Conservation (phyloP, 2,329 filamentous ascomycete genomes). For the Cercospora sp. region DNA sequence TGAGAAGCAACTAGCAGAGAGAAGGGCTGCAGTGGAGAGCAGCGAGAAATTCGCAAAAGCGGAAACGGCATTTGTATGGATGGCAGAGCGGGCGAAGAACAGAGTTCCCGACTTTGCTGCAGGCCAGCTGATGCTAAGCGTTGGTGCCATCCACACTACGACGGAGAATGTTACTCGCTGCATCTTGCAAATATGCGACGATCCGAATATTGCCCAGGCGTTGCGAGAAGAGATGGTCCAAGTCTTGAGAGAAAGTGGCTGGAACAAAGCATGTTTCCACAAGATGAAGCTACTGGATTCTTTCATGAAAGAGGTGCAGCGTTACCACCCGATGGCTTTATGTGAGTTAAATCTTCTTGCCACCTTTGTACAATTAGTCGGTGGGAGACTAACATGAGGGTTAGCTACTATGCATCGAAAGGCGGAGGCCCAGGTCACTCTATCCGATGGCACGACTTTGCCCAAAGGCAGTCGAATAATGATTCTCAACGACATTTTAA, state of each 20-base stretch:
- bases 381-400: not conserved
- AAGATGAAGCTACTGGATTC: slow-evolving; percentile 35
- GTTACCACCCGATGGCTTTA: slow-evolving; percentile 20
- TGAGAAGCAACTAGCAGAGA: not conserved
- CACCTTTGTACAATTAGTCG: not conserved
- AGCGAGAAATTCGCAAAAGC: not conserved
- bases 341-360: not conserved
- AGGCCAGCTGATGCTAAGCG: slow-evolving; percentile 12
- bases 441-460: not conserved
- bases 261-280: slow-evolving; percentile 4
- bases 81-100: not conserved
- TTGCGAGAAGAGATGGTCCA: not conserved
- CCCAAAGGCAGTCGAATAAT: not conserved
- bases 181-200: slow-evolving; percentile 6
- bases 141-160: slow-evolving; percentile 30
- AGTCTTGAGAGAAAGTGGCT: slow-evolving; percentile 25
- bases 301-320: slow-evolving; percentile 32
- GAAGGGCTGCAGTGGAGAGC: not conserved
- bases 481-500: not conserved
- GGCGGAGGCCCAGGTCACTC: not conserved
- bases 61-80: not conserved
- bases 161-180: slow-evolving; percentile 13
- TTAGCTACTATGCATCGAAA: not conserved
- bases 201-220: not conserved
- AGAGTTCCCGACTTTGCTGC: slow-evolving; percentile 7